Percentiles rank a stretch among this genome's conserved stretches.
phyloP scores from a whole-genome alignment of 495 filamentous ascomycete species.

The Tuber microsphaerosporum region DNA sequence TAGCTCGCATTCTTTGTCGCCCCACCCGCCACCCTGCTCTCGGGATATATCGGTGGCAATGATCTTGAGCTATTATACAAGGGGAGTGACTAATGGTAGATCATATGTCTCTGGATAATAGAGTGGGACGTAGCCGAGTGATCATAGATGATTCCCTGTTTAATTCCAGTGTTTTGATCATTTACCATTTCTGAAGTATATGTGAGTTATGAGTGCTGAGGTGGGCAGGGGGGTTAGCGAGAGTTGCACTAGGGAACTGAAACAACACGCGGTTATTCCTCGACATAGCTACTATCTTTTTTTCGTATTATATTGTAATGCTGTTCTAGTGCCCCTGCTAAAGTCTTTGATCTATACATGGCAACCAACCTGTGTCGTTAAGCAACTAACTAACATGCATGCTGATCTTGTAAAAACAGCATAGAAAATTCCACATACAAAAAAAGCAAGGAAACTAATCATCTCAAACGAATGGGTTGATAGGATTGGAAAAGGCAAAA shows the following conservation, averaged over 20 bases:
- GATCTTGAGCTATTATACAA: too few species aligned
- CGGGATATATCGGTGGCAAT: too few species aligned
- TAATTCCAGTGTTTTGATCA: neutral
- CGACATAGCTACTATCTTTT: neutral
- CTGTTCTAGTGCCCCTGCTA: neutral
- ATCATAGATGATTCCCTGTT: neutral
- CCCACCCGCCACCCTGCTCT: too few species aligned
- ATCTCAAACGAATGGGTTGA: neutral
- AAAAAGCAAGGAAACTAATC: neutral
- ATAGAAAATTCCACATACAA: neutral
- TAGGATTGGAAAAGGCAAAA: neutral
- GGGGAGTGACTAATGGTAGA: too few species aligned
- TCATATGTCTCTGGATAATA: too few species aligned
- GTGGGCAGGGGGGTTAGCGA: neutral
- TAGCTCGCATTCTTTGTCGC: too few species aligned
- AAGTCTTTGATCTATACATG: neutral
- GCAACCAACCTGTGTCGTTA: neutral
- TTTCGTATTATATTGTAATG: neutral
- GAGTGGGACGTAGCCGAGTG: neutral
- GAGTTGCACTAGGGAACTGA: neutral
- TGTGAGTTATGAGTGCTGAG: neutral
- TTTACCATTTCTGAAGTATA: neutral
- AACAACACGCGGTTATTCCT: neutral
- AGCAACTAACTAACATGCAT: neutral
- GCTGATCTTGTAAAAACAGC: neutral